Evolutionary conservation across 495 filamentous ascomycete genomes (phyloP).

Genomic region (Hypoxylon intermedium): DNA sequence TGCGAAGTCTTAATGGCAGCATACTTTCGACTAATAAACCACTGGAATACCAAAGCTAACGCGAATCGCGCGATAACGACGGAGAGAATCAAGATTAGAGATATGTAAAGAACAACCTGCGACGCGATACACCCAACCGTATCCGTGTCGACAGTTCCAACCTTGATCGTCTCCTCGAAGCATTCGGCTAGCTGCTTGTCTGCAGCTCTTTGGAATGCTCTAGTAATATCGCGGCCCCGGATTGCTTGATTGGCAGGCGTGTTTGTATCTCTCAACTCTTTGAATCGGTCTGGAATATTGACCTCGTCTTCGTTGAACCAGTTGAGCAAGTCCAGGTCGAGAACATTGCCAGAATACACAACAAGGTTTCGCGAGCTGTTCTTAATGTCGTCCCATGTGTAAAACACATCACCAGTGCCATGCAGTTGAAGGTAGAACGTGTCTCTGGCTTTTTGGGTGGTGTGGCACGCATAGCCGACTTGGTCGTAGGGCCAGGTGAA

Average conservation of each 20-base stretch:
- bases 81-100: slow-evolving; percentile 88
- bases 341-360: slow-evolving; percentile 90
- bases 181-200: slow-evolving; percentile 87
- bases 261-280: slow-evolving; percentile 67
- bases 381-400: slow-evolving; percentile 92
- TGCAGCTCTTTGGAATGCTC: slow-evolving; percentile 74
- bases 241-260: slow-evolving; percentile 68
- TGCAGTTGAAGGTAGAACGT: slow-evolving; percentile 77
- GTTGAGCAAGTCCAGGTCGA: slow-evolving; percentile 87
- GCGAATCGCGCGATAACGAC: slow-evolving; percentile 87
- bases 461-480: slow-evolving; percentile 90
- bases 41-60: slow-evolving; percentile 91
- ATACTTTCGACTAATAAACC: slow-evolving; percentile 86
- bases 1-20: slow-evolving; percentile 78
- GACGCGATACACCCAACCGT: slow-evolving; percentile 98
- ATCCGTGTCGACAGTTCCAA: slow-evolving; percentile 93
- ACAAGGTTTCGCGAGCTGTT: slow-evolving; percentile 88
- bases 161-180: slow-evolving; percentile 89
- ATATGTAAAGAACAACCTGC: slow-evolving; percentile 95
- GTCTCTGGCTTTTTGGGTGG: slow-evolving; percentile 67
- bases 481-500: slow-evolving; percentile 71
- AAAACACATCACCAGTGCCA: slow-evolving; percentile 73
- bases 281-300: slow-evolving; percentile 77
- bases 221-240: slow-evolving; percentile 89
- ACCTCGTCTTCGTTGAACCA: slow-evolving; percentile 93